Evolutionary conservation across 345 rosid genomes (phyloP).

Genomic region (Euphorbia pulcherrima): DNA sequence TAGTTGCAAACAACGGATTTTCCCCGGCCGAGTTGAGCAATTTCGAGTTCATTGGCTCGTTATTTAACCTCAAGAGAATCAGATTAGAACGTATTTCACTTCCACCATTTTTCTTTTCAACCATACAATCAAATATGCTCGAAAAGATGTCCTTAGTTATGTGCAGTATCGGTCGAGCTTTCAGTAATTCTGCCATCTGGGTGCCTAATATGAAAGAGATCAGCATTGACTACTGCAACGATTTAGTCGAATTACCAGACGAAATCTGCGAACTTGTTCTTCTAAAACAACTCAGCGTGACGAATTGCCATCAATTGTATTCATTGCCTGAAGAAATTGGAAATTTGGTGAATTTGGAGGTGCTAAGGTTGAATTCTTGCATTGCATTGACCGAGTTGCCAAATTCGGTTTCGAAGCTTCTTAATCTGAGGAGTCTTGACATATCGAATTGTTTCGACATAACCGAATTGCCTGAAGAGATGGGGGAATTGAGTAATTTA

Average conservation of each 20-base stretch:
- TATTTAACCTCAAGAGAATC: constrained; percentile 23
- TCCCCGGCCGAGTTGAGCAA: constrained; percentile 34
- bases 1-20: constrained; percentile 35
- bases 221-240: constrained; percentile 30
- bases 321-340: constrained; percentile 26
- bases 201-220: constrained; percentile 25
- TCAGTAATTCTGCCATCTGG: neutral
- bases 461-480: constrained; percentile 19
- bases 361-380: constrained; percentile 26
- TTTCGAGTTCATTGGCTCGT: constrained; percentile 26
- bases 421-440: constrained; percentile 23
- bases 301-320: constrained; percentile 21
- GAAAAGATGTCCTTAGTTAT: constrained; percentile 29
- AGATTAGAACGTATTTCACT: constrained; percentile 25
- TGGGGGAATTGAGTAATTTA: constrained; percentile 18
- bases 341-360: constrained; percentile 22
- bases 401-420: constrained; percentile 22
- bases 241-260: constrained; percentile 23
- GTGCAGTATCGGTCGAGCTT: constrained; percentile 26
- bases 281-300: constrained; percentile 23
- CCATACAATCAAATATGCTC: constrained; percentile 4
- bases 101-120: constrained; percentile 11
- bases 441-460: constrained; percentile 21
- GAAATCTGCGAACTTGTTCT: constrained; percentile 17
- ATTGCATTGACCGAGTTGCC: constrained; percentile 22